Evolutionary conservation across 805 yeast species (phyloP).

Genomic region (Schizosaccharomyces japonicus): DNA sequence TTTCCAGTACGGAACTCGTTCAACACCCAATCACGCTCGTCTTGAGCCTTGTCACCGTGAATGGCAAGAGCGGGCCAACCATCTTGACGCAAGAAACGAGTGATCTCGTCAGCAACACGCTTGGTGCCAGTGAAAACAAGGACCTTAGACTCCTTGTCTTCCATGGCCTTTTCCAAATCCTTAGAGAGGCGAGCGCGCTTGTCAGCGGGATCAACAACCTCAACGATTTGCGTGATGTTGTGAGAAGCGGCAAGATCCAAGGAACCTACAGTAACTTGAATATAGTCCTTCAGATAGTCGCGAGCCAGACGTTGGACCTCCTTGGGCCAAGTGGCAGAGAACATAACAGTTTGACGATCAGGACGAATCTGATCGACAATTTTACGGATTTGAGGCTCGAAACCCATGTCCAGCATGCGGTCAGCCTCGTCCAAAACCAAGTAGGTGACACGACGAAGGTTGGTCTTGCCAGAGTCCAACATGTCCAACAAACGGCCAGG

Average conservation of each 20-base stretch:
- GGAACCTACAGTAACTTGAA: constrained; percentile 92
- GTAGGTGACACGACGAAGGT: constrained; percentile 86
- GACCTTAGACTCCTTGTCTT: constrained; percentile 39
- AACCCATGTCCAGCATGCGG: constrained; percentile 99
- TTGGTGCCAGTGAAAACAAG: constrained; percentile 88
- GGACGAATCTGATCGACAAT: constrained; percentile 90
- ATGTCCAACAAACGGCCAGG: constrained; percentile 97
- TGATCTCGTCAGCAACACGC: constrained; percentile 91
- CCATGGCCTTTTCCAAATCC: constrained; percentile 63
- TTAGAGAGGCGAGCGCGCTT: constrained; percentile 65
- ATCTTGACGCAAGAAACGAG: constrained; percentile 72
- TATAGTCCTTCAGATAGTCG: constrained; percentile 77
- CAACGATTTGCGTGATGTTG: constrained; percentile 74
- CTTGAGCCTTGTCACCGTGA: constrained; percentile 94
- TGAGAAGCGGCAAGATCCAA: constrained; percentile 83
- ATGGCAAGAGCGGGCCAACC: constrained; percentile 98
- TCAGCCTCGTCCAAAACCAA: constrained; percentile 97
- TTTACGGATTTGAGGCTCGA: constrained; percentile 97
- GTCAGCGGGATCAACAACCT: constrained; percentile 74
- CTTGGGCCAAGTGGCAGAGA: constrained; percentile 99
- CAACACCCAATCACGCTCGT: constrained; percentile 97
- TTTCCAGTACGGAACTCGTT: constrained; percentile 77
- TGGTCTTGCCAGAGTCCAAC: constrained; percentile 86
- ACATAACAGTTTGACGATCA: constrained; percentile 96
- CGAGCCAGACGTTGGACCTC: constrained; percentile 81